Conservation (phyloP, 176 grass and related monocot genomes). For the Zoysia japonica region DNA sequence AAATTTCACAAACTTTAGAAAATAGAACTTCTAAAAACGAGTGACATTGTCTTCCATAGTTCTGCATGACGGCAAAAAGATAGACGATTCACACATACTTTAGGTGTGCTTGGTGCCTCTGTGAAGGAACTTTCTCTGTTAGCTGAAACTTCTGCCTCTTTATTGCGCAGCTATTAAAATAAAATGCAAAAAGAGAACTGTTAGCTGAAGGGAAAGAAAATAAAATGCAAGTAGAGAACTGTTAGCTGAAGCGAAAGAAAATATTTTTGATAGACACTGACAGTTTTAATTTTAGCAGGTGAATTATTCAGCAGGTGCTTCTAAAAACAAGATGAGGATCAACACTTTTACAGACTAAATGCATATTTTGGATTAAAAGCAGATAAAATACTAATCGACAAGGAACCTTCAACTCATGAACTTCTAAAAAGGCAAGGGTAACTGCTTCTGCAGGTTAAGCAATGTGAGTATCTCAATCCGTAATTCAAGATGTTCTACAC, state of each 20-base stretch:
- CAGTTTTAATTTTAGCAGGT: not conserved
- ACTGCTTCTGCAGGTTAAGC: constrained; percentile 98
- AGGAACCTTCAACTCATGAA: not conserved
- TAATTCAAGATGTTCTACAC: constrained; percentile 92
- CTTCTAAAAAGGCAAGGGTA: constrained; percentile 29
- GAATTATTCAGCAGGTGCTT: constrained; percentile 16
- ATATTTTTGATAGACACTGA: not conserved
- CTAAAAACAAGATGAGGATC: not conserved
- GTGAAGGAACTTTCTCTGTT: constrained; percentile 78
- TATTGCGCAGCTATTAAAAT: constrained; percentile 79
- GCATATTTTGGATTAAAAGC: constrained; percentile 21
- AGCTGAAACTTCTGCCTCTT: constrained; percentile 76
- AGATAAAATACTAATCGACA: constrained; percentile 6
- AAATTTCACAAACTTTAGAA: constrained; percentile 9
- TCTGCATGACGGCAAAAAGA: not conserved
- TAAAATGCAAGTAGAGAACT: not conserved
- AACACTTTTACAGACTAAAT: constrained; percentile 14
- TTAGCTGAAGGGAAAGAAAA: constrained; percentile 30
- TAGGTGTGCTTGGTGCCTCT: constrained; percentile 85
- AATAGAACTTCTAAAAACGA: constrained; percentile 24
- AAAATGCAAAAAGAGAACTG: constrained; percentile 22
- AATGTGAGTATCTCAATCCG: constrained; percentile 96
- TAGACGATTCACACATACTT: constrained; percentile 49
- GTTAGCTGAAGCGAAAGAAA: not conserved
- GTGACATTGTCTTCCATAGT: constrained; percentile 19